These are phyloP conservation scores for Babesia bigemina DNA, from an alignment of 169 alveolate genomes.

Conservation along the genomic window DNA sequence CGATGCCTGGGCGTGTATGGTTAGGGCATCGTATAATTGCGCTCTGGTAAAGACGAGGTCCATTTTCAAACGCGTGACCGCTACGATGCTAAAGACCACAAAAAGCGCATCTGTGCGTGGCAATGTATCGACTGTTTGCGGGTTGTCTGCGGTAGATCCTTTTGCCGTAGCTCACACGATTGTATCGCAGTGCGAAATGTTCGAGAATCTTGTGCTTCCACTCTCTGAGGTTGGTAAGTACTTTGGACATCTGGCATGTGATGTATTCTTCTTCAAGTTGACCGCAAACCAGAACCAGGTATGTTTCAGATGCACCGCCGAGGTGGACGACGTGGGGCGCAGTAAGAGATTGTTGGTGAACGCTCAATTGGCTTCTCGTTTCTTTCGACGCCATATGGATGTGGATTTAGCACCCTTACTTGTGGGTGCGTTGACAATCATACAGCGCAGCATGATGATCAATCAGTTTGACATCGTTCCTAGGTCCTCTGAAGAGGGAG, in stretches of 20 bases:
- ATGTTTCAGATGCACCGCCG: slow-evolving; percentile 6
- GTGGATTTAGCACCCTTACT: slow-evolving; percentile 48
- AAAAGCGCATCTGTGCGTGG: slow-evolving; percentile 59
- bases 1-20: slow-evolving; percentile 15
- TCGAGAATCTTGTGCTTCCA: slow-evolving; percentile 60
- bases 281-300: slow-evolving; percentile 23
- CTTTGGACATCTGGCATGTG: slow-evolving; percentile 43
- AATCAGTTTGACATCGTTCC: not conserved
- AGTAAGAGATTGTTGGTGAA: slow-evolving; percentile 34
- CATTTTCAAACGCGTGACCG: slow-evolving; percentile 60
- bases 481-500: not conserved
- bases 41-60: slow-evolving; percentile 14
- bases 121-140: slow-evolving; percentile 51
- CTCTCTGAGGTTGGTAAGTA: slow-evolving; percentile 60
- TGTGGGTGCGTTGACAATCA: slow-evolving; percentile 12
- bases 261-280: slow-evolving; percentile 47
- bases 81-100: slow-evolving; percentile 17
- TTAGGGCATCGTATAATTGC: slow-evolving; percentile 13
- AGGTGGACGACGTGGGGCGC: slow-evolving; percentile 31
- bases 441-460: slow-evolving; percentile 21
- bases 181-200: slow-evolving; percentile 63
- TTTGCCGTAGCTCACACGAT: slow-evolving; percentile 42
- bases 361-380: slow-evolving; percentile 42
- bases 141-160: slow-evolving; percentile 60
- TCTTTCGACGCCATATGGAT: slow-evolving; percentile 49